Conservation (phyloP, 306 rosid species). For the Hippophae tibetana region DNA sequence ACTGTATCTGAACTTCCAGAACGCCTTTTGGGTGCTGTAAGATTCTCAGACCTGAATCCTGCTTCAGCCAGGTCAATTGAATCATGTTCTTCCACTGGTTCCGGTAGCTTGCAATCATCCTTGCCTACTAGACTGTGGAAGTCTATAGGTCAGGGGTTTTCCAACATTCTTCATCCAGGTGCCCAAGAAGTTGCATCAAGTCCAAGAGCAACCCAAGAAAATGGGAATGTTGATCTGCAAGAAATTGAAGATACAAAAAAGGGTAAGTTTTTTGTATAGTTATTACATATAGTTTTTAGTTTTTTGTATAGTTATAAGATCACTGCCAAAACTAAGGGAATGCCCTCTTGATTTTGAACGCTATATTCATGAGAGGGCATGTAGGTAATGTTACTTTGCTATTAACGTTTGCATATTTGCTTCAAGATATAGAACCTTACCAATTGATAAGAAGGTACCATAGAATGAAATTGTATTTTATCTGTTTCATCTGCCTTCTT, state of each 20-base stretch:
- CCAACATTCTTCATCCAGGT: conserved; percentile 47
- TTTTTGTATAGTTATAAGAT: not conserved
- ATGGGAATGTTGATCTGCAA: conserved; percentile 18
- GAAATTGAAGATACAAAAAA: conserved; percentile 20
- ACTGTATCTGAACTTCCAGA: conserved; percentile 75
- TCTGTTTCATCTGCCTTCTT: too few relatives aligned
- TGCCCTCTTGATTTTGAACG: too few relatives aligned
- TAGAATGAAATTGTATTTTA: too few relatives aligned
- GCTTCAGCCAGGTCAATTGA: conserved; percentile 51
- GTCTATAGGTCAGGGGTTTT: conserved; percentile 67
- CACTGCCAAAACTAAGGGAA: too few relatives aligned
- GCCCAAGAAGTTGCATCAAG: conserved; percentile 44
- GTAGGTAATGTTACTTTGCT: too few relatives aligned
- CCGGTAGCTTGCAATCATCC: conserved; percentile 34
- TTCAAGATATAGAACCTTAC: too few relatives aligned
- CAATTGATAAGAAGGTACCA: too few relatives aligned
- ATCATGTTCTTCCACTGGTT: conserved; percentile 21
- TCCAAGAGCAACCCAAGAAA: conserved; percentile 25
- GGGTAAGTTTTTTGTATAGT: conserved; percentile 26
- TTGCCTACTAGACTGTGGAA: conserved; percentile 55
- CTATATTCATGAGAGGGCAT: too few relatives aligned
- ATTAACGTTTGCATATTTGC: too few relatives aligned
- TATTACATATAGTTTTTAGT: not conserved
- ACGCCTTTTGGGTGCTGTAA: conserved; percentile 58
- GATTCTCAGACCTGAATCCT: conserved; percentile 65